Conservation (phyloP, 768 basidiomycete species). For the Sistotremastrum niveocremeum region DNA sequence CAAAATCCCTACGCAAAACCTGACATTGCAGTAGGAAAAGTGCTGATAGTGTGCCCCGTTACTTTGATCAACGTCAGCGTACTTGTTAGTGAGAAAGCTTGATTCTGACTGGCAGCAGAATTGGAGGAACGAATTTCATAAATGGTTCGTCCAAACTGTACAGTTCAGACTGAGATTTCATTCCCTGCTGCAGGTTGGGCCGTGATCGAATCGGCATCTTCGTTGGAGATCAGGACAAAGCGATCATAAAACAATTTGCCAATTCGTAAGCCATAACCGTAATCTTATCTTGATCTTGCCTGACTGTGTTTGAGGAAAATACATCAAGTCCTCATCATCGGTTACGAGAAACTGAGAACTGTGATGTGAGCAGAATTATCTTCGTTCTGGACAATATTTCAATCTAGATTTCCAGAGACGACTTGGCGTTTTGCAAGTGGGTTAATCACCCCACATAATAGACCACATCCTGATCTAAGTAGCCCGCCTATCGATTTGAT, state of each 20-base stretch:
- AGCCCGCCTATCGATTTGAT: slow-evolving; percentile 89
- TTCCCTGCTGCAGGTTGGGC: slow-evolving; percentile 28
- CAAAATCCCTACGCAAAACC: slow-evolving; percentile 67
- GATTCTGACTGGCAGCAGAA: slow-evolving; percentile 37
- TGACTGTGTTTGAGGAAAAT: slow-evolving; percentile 32
- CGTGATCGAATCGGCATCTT: slow-evolving; percentile 43
- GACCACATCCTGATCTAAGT: background rate
- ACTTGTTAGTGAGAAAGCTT: background rate
- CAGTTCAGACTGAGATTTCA: background rate
- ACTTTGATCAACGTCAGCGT: slow-evolving; percentile 62
- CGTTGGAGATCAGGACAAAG: slow-evolving; percentile 44
- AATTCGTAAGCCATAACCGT: slow-evolving; percentile 39
- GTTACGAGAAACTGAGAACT: slow-evolving; percentile 81
- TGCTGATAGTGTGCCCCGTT: slow-evolving; percentile 88
- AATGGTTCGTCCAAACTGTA: slow-evolving; percentile 54
- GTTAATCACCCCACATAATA: slow-evolving; percentile 10
- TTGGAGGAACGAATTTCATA: slow-evolving; percentile 91
- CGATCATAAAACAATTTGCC: slow-evolving; percentile 52
- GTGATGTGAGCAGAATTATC: slow-evolving; percentile 46
- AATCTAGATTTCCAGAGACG: slow-evolving; percentile 23
- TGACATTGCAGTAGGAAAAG: slow-evolving; percentile 55
- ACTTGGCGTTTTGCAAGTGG: slow-evolving; percentile 53
- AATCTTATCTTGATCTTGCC: background rate
- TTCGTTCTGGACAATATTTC: background rate
- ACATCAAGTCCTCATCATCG: slow-evolving; percentile 84